These are phyloP conservation scores for Penicillium sp. DNA, from an alignment of 2,329 filamentous ascomycete genomes.

Conservation along the genomic window DNA sequence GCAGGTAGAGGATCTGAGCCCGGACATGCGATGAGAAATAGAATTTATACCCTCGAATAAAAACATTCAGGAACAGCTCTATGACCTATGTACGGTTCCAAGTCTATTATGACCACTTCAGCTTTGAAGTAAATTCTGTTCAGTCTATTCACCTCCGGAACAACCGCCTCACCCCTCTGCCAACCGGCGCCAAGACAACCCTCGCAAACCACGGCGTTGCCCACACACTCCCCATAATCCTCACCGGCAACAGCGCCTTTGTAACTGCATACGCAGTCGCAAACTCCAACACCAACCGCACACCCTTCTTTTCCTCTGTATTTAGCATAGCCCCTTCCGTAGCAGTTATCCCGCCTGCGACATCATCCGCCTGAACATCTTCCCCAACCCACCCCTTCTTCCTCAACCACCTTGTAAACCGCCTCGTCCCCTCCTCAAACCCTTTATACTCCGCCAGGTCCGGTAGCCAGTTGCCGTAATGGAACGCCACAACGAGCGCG, in stretches of 20 bases:
- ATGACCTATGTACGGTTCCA: neutral
- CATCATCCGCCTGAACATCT: slow-evolving; percentile 40
- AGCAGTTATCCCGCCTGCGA: slow-evolving; percentile 35
- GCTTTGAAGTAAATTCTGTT: neutral
- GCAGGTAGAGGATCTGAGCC: slow-evolving; percentile 4
- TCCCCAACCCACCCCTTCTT: slow-evolving; percentile 78
- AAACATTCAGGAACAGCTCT: neutral
- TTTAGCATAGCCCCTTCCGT: neutral
- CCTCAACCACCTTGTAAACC: slow-evolving; percentile 77
- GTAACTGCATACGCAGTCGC: slow-evolving; percentile 90
- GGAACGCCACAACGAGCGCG: slow-evolving; percentile 75
- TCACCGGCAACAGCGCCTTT: slow-evolving; percentile 78
- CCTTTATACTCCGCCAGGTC: slow-evolving; percentile 44
- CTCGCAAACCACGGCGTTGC: slow-evolving; percentile 91
- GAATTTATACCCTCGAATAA: slow-evolving; percentile 17
- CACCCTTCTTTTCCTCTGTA: slow-evolving; percentile 47
- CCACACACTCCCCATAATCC: slow-evolving; percentile 81
- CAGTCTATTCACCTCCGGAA: slow-evolving; percentile 40
- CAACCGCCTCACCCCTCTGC: slow-evolving; percentile 43
- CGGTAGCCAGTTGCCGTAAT: slow-evolving; percentile 78
- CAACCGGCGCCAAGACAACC: slow-evolving; percentile 59
- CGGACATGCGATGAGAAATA: slow-evolving; percentile 8
- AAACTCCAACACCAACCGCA: slow-evolving; percentile 67
- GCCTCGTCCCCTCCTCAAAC: slow-evolving; percentile 67
- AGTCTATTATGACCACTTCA: neutral